Conservation (phyloP, 495 filamentous ascomycete genomes). For the Ramalina peruviana region DNA sequence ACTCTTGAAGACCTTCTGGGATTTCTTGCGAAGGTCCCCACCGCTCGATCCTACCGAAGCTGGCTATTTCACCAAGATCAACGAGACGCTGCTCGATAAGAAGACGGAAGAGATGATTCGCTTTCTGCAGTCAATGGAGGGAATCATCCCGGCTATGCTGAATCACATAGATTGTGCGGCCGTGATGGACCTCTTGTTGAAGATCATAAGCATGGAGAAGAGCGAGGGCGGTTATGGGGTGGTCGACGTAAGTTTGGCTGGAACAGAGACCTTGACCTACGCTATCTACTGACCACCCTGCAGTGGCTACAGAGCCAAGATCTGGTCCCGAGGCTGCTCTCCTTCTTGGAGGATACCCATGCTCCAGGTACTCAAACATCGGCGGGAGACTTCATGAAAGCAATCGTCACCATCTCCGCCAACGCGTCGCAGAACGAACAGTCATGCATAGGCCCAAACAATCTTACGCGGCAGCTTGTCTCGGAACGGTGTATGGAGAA, state of each 20-base stretch:
- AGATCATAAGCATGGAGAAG: constrained; percentile 95
- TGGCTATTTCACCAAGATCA: constrained; percentile 97
- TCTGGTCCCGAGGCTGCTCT: constrained; percentile 77
- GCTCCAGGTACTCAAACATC: constrained; percentile 84
- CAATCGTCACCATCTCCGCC: constrained; percentile 96
- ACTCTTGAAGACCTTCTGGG: constrained; percentile 75
- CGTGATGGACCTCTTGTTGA: constrained; percentile 95
- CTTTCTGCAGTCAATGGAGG: constrained; percentile 68
- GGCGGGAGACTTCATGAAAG: constrained; percentile 95
- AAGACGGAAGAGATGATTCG: constrained; percentile 95
- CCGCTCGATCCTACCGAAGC: constrained; percentile 86
- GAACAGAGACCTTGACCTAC: not conserved
- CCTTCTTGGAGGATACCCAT: constrained; percentile 72
- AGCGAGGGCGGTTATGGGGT: constrained; percentile 82
- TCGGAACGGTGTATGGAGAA: constrained; percentile 69
- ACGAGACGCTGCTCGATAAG: constrained; percentile 88
- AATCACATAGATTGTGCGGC: constrained; percentile 95
- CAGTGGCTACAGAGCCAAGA: constrained; percentile 89
- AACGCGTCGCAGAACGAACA: constrained; percentile 97
- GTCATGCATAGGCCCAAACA: constrained; percentile 94
- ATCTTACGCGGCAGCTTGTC: constrained; percentile 90
- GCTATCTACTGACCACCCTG: not conserved
- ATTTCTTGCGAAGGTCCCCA: constrained; percentile 63
- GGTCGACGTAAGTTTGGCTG: constrained; percentile 60
- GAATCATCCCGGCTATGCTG: constrained; percentile 69